phyloP scores from a whole-genome alignment of 768 basidiomycete genomes.

The Sarcodon aspratus region DNA sequence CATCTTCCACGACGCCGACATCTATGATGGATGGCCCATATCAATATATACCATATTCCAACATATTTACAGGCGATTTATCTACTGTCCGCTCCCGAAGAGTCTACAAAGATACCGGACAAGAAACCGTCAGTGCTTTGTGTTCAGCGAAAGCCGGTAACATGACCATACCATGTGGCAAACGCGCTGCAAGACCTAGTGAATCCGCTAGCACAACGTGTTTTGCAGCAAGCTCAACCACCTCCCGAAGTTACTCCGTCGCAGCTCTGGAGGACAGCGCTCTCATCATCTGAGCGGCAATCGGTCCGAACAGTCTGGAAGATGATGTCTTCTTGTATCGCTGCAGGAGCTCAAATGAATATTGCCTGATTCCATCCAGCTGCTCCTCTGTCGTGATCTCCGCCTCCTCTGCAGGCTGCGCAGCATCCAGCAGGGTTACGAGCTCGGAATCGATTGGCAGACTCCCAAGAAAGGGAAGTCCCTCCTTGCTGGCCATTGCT shows the following conservation, averaged over 20 bases:
- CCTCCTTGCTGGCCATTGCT: slow-evolving; percentile 73
- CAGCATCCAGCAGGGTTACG: slow-evolving; percentile 74
- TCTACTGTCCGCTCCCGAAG: too few species aligned
- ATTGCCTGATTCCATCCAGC: slow-evolving; percentile 12
- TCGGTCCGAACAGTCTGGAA: slow-evolving; percentile 51
- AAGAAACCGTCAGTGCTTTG: too few species aligned
- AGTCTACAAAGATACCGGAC: too few species aligned
- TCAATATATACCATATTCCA: slow-evolving; percentile 11
- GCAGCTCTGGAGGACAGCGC: slow-evolving; percentile 10
- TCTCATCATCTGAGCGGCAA: slow-evolving; percentile 35
- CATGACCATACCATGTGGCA: too few species aligned
- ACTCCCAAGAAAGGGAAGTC: slow-evolving; percentile 69
- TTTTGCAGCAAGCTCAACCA: too few species aligned
- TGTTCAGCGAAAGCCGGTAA: too few species aligned
- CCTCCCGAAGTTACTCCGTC: slow-evolving; percentile 26
- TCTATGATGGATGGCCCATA: slow-evolving; percentile 12
- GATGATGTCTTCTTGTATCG: slow-evolving; percentile 62
- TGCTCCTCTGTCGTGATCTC: slow-evolving; percentile 25
- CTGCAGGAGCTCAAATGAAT: slow-evolving; percentile 40
- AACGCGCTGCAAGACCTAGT: too few species aligned
- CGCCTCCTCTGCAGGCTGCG: slow-evolving; percentile 16
- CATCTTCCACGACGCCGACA: background rate
- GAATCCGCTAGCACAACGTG: too few species aligned
- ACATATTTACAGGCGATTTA: too few species aligned
- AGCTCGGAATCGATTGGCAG: slow-evolving; percentile 92